Evolutionary conservation across 768 basidiomycete species (phyloP), one percentile per base, ranked within the genome.

Genomic region (Suillus spraguei): DNA sequence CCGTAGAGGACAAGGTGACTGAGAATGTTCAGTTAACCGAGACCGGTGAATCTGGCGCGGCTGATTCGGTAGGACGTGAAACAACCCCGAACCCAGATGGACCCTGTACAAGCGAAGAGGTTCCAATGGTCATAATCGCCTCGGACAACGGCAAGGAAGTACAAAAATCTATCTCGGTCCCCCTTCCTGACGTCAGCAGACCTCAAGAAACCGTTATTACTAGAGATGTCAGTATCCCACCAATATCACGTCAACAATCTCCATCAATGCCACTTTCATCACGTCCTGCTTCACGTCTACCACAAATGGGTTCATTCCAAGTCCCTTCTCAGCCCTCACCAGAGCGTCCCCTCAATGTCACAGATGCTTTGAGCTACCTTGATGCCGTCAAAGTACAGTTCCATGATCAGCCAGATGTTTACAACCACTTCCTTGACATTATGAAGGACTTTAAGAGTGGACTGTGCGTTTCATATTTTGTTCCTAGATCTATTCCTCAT

Each of bases 371-470:
- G 61, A 82, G 80, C 66, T 88, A 88, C 71, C 79, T 88, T 36
- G 87, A 88, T 71, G 84, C 83, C 56, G 87, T 88, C 74, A 88
- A 88, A 72, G 70, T 81, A 50, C 85, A 83, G 68, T 88, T 88
- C 66, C 76, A 80, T 32, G 82, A 85, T 66, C 79, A 82, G 44
- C 85, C 87, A 0, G 85, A 86, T 32, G 85, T 87, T 5, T 88
- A 88, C 74, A 88, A 88, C 64, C 77, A 79, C 22, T 86, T 86
- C 67, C 72, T 87, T 69, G 86, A 88, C 64, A 87, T 89, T 67
- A 88, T 89, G 89, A 89, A 90, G 71, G 89, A 91, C 67, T 91
- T 87, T 76, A 88, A 87, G 76, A 85, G 87, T 47, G 87, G 89
- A 63, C 62, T 78, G 84, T 86, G 64, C 60, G 84, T 74, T 22